Conservation (phyloP, 2,329 filamentous ascomycete species). For the Coniochaeta hoffmannii region DNA sequence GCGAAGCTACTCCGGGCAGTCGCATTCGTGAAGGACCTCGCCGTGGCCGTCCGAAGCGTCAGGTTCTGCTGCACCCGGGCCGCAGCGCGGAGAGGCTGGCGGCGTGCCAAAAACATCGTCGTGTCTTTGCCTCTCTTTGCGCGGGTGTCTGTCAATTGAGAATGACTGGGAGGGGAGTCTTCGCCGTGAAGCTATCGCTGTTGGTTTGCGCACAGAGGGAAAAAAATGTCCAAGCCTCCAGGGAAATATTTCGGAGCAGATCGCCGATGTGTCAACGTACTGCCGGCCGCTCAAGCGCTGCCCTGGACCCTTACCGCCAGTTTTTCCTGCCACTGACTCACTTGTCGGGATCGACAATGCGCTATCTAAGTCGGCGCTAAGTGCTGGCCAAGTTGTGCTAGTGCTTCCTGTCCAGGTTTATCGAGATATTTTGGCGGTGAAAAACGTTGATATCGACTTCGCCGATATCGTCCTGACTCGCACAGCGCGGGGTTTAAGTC, state of each 20-base stretch:
- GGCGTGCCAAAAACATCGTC: constrained; percentile 1
- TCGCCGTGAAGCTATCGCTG: background rate
- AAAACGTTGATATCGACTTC: background rate
- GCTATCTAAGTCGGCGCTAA: background rate
- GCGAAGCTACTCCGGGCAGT: background rate
- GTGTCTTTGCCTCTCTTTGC: background rate
- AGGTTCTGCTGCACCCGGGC: background rate
- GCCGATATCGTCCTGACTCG: background rate
- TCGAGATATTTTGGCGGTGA: background rate
- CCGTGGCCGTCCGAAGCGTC: background rate
- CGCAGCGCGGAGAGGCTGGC: constrained; percentile 1
- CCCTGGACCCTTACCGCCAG: background rate
- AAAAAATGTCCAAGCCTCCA: background rate
- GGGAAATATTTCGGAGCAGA: background rate
- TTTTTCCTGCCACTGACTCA: constrained; percentile 1
- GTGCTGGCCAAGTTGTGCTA: too few species aligned
- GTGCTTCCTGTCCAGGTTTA: background rate
- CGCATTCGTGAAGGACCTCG: background rate
- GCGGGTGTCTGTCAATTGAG: background rate
- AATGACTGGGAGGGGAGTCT: background rate
- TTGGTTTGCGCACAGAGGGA: background rate
- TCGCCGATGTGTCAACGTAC: background rate
- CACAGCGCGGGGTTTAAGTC: background rate
- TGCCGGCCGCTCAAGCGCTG: too few species aligned
- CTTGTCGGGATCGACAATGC: background rate